Conservation (phyloP, 768 basidiomycete species). For the Lactarius akahatsu region DNA sequence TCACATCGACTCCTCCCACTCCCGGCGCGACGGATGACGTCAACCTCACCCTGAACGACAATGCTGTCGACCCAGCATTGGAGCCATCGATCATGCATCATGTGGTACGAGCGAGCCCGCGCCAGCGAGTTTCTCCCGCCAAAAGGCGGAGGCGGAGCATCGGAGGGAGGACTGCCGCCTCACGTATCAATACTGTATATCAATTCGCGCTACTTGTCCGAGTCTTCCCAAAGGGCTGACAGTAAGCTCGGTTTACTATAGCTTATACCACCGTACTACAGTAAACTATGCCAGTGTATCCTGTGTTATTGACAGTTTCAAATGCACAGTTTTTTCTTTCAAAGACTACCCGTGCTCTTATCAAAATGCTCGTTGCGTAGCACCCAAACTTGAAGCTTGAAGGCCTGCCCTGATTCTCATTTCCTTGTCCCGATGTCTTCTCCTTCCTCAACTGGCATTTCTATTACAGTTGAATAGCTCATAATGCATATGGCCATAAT, state of each 20-base stretch:
- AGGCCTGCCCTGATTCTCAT: not conserved
- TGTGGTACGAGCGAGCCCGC: too few species aligned
- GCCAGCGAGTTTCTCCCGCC: too few species aligned
- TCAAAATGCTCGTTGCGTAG: not conserved
- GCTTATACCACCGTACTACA: not conserved
- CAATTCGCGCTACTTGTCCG: not conserved
- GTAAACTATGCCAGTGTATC: not conserved
- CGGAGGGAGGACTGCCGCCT: not conserved
- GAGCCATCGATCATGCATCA: too few species aligned
- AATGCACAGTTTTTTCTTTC: not conserved
- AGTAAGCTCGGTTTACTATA: not conserved
- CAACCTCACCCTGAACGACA: too few species aligned
- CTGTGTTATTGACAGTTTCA: not conserved
- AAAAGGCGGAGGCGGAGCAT: too few species aligned
- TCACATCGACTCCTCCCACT: too few species aligned
- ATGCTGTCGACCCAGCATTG: too few species aligned
- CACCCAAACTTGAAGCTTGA: too few species aligned
- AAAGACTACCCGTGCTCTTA: not conserved
- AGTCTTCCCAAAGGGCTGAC: not conserved
- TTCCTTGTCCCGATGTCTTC: not conserved
- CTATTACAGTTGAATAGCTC: too few species aligned
- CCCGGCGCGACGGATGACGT: too few species aligned
- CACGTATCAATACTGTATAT: not conserved
- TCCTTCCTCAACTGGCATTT: slow-evolving; percentile 49
- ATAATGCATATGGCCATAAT: too few species aligned